Percentiles rank a stretch among this genome's conserved stretches.
Conservation (phyloP, 2,329 filamentous ascomycete species). For the Colletotrichum viniferum region DNA sequence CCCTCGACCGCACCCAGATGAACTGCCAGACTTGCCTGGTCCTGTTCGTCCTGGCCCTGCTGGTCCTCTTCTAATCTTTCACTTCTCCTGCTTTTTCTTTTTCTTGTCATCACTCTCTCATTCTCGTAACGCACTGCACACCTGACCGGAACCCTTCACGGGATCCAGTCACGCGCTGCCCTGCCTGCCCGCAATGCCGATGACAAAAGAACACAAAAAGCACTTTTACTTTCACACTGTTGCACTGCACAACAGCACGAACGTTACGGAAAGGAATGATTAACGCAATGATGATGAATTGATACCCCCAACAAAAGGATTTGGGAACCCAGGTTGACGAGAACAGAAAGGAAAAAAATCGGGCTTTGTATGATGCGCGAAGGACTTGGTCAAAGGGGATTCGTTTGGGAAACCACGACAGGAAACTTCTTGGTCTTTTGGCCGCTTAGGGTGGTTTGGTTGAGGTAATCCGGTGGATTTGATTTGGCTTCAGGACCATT, state of each 20-base stretch:
- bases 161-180: neutral
- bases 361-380: neutral
- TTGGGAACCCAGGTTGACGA: neutral
- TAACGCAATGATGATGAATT: neutral
- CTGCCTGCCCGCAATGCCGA: neutral
- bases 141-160: neutral
- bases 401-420: neutral
- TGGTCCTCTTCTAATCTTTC: conserved; percentile 33
- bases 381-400: neutral
- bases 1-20: conserved; percentile 33
- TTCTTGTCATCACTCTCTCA: neutral
- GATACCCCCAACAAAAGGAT: neutral
- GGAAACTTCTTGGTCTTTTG: neutral
- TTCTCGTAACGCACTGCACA: neutral
- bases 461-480: neutral
- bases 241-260: neutral
- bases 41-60: conserved; percentile 37
- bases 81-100: neutral
- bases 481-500: neutral
- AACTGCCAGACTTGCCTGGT: conserved; percentile 34
- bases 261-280: neutral
- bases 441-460: neutral
- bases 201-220: neutral
- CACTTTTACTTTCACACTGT: neutral
- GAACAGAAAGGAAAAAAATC: neutral